Evolutionary conservation across 176 grass and related monocot species (phyloP).

Genomic region (Tillandsia fasciculata): DNA sequence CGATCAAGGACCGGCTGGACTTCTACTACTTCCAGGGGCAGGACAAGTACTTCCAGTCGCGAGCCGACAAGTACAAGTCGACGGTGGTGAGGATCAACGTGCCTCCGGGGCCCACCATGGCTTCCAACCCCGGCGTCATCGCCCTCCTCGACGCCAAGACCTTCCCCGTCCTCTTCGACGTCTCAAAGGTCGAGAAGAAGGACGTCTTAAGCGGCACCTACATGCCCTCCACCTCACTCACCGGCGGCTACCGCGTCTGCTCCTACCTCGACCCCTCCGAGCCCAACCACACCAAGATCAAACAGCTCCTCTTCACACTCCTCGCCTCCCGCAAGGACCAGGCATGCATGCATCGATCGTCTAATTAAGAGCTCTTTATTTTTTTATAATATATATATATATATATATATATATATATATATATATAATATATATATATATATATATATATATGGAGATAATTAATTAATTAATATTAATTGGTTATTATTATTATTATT

Average conservation of each 20-base stretch:
- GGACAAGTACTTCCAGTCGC: slow-evolving; percentile 65
- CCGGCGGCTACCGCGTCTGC: slow-evolving; percentile 56
- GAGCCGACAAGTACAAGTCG: slow-evolving; percentile 39
- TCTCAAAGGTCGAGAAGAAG: slow-evolving; percentile 64
- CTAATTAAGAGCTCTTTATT: too few species aligned
- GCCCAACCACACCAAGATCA: slow-evolving; percentile 48
- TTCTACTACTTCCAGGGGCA: slow-evolving; percentile 67
- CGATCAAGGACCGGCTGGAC: slow-evolving; percentile 51
- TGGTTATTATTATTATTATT: too few species aligned
- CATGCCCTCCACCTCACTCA: slow-evolving; percentile 53
- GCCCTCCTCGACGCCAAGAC: slow-evolving; percentile 62
- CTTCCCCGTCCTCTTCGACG: slow-evolving; percentile 64
- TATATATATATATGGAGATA: too few species aligned
- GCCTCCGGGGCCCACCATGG: slow-evolving; percentile 48
- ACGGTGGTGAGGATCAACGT: slow-evolving; percentile 60
- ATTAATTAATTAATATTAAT: too few species aligned
- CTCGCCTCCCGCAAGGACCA: slow-evolving; percentile 47
- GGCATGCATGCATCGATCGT: too few species aligned
- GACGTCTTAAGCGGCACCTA: slow-evolving; percentile 59
- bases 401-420: too few species aligned
- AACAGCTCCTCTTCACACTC: slow-evolving; percentile 49
- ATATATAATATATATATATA: too few species aligned
- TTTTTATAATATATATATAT: too few species aligned
- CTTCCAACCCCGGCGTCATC: slow-evolving; percentile 43
- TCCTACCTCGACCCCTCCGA: slow-evolving; percentile 71